Evolutionary conservation across 1,139 yeast species (phyloP).

Genomic region (Blastobotrys serpentis): DNA sequence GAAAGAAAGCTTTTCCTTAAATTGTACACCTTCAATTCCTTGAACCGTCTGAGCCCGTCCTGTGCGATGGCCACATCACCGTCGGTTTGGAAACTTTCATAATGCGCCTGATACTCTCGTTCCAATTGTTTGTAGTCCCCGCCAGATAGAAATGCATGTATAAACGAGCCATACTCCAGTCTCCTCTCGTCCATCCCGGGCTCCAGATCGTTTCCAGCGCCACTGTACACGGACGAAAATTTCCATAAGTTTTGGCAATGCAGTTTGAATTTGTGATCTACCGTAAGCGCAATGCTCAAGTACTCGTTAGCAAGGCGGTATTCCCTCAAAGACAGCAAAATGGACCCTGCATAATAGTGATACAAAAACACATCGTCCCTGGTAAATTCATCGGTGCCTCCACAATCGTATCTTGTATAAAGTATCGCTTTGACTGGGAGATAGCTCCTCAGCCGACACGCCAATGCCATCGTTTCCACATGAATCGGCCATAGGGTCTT

Average conservation of each 20-base stretch:
- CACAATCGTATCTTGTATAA: slow-evolving; percentile 11
- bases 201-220: neutral
- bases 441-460: neutral
- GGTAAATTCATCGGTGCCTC: slow-evolving; percentile 12
- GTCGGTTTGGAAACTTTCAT: neutral
- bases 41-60: slow-evolving; percentile 2
- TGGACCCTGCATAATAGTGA: slow-evolving; percentile 30
- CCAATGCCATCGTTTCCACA: slow-evolving; percentile 12
- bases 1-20: neutral
- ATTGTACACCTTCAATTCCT: neutral
- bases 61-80: neutral
- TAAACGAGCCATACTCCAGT: slow-evolving; percentile 3
- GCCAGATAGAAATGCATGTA: slow-evolving; percentile 1
- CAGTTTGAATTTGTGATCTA: slow-evolving; percentile 3
- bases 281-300: slow-evolving; percentile 25
- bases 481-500: slow-evolving; percentile 9
- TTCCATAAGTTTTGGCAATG: slow-evolving; percentile 4
- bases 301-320: slow-evolving; percentile 28
- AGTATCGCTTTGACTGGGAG: slow-evolving; percentile 6
- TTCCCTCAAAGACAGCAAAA: slow-evolving; percentile 23
- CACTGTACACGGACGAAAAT: neutral
- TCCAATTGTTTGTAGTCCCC: neutral
- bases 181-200: slow-evolving; percentile 1
- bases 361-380: slow-evolving; percentile 20
- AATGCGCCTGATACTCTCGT: neutral